These are phyloP conservation scores for Iris macrosiphon DNA, from an alignment of 106 monocot species.

Conservation along the genomic window DNA sequence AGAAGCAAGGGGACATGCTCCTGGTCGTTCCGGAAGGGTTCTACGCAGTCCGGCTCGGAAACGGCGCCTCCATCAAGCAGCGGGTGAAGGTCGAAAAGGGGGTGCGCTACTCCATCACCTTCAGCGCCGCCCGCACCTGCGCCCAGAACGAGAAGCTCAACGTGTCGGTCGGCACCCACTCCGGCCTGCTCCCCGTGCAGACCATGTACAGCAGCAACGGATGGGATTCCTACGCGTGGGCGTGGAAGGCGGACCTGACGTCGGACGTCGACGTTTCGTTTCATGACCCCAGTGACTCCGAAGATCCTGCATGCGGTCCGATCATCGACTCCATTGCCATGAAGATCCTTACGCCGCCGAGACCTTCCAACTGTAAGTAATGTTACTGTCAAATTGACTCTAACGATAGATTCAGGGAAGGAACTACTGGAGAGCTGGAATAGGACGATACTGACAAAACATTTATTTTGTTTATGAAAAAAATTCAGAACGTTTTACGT, in stretches of 20 bases:
- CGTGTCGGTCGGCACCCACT: slow-evolving; percentile 35
- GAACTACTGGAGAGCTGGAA: too few species aligned
- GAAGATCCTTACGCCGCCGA: slow-evolving; percentile 25
- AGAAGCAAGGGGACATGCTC: slow-evolving; percentile 58
- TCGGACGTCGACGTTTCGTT: slow-evolving; percentile 25
- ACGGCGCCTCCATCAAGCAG: slow-evolving; percentile 40
- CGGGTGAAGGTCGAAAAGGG: slow-evolving; percentile 3
- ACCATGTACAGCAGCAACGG: slow-evolving; percentile 59
- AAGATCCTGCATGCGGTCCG: slow-evolving; percentile 63
- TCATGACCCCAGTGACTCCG: slow-evolving; percentile 38
- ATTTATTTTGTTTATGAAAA: too few species aligned
- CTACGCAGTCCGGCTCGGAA: slow-evolving; percentile 45
- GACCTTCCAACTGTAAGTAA: slow-evolving; percentile 40
- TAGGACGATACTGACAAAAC: too few species aligned
- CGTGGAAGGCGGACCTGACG: slow-evolving; percentile 21
- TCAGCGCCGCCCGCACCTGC: slow-evolving; percentile 57
- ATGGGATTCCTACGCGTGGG: slow-evolving; percentile 72
- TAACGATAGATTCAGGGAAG: too few species aligned
- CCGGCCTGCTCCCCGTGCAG: slow-evolving; percentile 42
- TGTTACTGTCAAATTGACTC: too few species aligned
- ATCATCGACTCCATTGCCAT: slow-evolving; percentile 62
- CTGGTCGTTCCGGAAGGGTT: slow-evolving; percentile 43
- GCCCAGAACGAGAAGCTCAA: slow-evolving; percentile 57
- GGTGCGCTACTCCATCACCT: slow-evolving; percentile 16
- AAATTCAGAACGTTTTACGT: too few species aligned